phyloP scores from a whole-genome alignment of 192 early-diverging fungal species.

The Backusella mclennaniae region DNA sequence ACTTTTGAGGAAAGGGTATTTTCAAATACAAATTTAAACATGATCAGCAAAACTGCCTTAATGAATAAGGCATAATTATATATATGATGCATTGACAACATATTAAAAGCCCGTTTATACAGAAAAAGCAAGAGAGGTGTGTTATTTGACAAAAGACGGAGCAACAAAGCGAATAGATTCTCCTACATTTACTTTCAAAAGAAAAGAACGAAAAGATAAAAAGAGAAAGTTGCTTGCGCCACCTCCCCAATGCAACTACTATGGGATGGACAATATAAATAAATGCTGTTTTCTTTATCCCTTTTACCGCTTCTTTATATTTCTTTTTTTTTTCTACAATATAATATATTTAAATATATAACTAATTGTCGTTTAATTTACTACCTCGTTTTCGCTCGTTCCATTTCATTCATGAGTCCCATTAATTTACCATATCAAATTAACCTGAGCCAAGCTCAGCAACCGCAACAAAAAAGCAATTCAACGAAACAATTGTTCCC shows the following conservation, averaged over 20 bases:
- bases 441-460: background rate
- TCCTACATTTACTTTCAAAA: background rate
- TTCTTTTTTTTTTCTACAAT: background rate
- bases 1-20: background rate
- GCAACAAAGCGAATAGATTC: background rate
- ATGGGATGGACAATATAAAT: background rate
- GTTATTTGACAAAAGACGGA: constrained; percentile 1
- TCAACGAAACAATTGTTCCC: background rate
- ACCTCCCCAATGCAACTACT: background rate
- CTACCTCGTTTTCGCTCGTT: background rate
- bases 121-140: background rate
- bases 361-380: background rate
- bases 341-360: background rate
- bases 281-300: background rate
- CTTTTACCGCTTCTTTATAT: background rate
- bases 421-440: background rate
- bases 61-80: background rate
- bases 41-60: background rate
- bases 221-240: constrained; percentile 4
- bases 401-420: background rate
- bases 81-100: background rate
- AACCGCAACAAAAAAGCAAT: background rate
- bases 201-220: background rate
- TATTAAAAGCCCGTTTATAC: background rate
- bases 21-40: background rate